phyloP scores from a whole-genome alignment of 192 early-diverging fungal genomes.

The Coemansia pectinata region DNA sequence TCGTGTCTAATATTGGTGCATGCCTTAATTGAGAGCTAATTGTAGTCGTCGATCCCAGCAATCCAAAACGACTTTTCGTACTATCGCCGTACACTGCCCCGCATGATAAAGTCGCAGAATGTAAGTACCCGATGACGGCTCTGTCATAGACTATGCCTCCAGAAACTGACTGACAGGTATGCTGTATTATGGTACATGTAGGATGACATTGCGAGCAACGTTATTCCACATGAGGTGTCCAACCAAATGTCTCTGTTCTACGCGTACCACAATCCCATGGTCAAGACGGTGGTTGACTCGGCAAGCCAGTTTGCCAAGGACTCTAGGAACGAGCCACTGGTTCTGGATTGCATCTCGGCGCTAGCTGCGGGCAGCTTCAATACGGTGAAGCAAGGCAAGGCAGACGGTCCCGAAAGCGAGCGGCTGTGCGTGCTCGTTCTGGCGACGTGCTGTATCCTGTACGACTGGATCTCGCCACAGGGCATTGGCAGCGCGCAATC shows the following conservation, averaged over 20 bases:
- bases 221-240: constrained; percentile 82
- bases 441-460: constrained; percentile 84
- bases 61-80: constrained; percentile 98
- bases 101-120: constrained; percentile 70
- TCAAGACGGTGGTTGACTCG: constrained; percentile 83
- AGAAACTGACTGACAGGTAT: background rate
- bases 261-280: constrained; percentile 92
- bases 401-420: constrained; percentile 60
- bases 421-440: constrained; percentile 83
- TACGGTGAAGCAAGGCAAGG: constrained; percentile 67
- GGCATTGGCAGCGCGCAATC: constrained; percentile 79
- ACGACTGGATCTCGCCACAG: constrained; percentile 83
- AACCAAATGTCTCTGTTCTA: constrained; percentile 97
- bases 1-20: background rate
- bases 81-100: constrained; percentile 86
- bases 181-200: constrained; percentile 15
- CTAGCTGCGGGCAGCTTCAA: constrained; percentile 79
- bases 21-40: background rate
- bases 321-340: constrained; percentile 49
- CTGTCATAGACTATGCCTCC: background rate
- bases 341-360: constrained; percentile 74
- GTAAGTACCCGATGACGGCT: constrained; percentile 39
- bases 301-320: constrained; percentile 67
- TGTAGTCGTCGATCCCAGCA: constrained; percentile 50
- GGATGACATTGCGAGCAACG: constrained; percentile 59